Evolutionary conservation across 192 early-diverging fungal species (phyloP).

Genomic region (Entomortierella parvispora): DNA sequence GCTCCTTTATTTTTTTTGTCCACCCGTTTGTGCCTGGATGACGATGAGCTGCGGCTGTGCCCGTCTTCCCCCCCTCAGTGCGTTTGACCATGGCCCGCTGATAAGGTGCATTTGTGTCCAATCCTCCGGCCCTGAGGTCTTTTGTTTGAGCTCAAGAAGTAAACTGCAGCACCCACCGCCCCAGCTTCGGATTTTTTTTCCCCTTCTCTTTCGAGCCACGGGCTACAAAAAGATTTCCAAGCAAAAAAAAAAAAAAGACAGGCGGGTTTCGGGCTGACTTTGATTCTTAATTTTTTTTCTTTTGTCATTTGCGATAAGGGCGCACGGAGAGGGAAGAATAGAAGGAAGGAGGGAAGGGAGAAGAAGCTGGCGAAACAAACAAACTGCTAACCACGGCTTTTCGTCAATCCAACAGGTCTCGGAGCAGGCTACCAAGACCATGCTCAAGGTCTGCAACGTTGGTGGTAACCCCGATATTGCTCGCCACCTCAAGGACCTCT

Average conservation of each 20-base stretch:
- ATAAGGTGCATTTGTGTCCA: no score
- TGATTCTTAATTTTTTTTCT: conserved; percentile 14
- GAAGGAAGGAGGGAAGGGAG: not conserved
- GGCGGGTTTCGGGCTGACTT: conserved; percentile 28
- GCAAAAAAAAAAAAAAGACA: not conserved
- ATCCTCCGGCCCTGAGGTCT: no score
- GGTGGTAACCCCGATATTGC: conserved; percentile 85
- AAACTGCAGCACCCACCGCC: no score
- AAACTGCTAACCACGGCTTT: not conserved
- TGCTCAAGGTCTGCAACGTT: conserved; percentile 74
- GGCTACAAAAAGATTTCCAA: not conserved
- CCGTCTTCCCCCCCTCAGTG: not conserved
- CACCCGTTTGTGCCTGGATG: conserved; percentile 1
- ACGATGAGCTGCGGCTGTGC: not conserved
- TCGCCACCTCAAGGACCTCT: conserved; percentile 77
- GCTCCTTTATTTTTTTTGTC: not conserved
- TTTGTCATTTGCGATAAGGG: conserved; percentile 1
- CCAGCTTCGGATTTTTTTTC: no score
- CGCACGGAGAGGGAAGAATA: not conserved
- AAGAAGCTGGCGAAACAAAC: conserved; percentile 11
- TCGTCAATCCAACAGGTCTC: conserved; percentile 16
- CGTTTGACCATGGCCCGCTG: no score
- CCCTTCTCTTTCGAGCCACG: not conserved
- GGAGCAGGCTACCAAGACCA: conserved; percentile 68
- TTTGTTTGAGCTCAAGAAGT: no score